A percentile compares a stretch with the other conserved stretches of the same genome.
These are phyloP conservation scores for Tolypocladium sp. DNA, from an alignment of 2,329 filamentous ascomycete species.

Conservation along the genomic window DNA sequence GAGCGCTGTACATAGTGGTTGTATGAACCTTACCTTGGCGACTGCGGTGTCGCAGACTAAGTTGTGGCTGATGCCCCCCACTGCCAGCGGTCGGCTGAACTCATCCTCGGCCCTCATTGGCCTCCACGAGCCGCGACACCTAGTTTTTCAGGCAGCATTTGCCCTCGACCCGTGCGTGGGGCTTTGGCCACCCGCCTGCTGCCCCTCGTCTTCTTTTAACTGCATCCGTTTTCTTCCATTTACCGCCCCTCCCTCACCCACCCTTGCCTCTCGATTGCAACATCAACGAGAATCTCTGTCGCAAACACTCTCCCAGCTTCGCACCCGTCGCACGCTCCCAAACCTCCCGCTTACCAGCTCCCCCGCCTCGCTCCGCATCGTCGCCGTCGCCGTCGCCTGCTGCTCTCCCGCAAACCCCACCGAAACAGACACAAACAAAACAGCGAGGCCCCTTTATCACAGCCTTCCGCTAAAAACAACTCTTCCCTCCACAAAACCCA, in stretches of 20 bases:
- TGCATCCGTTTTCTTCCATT: constrained; percentile 3
- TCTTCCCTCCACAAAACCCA: constrained; percentile 33
- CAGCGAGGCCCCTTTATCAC: constrained; percentile 33
- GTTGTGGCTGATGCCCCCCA: not conserved
- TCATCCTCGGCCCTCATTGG: not conserved
- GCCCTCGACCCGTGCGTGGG: not conserved
- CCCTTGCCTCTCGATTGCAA: not conserved
- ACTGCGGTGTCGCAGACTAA: not conserved
- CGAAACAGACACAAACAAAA: constrained; percentile 11
- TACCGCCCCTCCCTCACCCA: not conserved
- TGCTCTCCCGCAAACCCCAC: constrained; percentile 4
- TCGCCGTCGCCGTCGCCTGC: not conserved
- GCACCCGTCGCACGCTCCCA: not conserved
- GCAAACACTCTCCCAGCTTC: not conserved
- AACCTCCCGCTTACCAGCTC: not conserved
- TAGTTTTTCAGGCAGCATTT: constrained; percentile 4
- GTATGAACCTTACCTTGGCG: no score
- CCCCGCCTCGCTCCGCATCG: not conserved
- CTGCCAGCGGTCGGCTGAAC: not conserved
- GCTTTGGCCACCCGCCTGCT: not conserved
- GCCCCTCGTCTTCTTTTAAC: constrained; percentile 2
- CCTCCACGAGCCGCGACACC: not conserved
- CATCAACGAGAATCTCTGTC: not conserved
- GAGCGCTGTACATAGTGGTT: no score
- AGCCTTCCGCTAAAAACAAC: constrained; percentile 39